Evolutionary conservation across 352 stramenopile species (phyloP).

Genomic region (Phytopythium montanum): DNA sequence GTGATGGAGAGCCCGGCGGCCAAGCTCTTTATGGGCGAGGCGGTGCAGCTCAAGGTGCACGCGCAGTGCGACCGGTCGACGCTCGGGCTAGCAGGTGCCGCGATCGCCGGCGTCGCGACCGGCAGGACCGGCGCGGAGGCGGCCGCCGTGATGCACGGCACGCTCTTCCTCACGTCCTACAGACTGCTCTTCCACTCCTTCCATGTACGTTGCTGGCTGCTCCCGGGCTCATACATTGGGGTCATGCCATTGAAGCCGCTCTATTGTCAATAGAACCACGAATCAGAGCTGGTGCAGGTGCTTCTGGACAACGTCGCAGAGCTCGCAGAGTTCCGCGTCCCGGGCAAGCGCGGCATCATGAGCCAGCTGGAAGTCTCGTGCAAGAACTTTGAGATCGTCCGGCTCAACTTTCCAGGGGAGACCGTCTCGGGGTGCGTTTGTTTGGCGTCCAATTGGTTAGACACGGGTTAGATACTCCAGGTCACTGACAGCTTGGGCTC

Average conservation of each 20-base stretch:
- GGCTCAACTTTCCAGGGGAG: conserved; percentile 72
- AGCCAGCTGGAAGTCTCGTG: conserved; percentile 79
- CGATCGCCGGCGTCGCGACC: conserved; percentile 10
- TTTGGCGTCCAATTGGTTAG: background rate
- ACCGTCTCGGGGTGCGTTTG: conserved; percentile 37
- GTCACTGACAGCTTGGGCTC: background rate
- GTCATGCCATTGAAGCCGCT: background rate
- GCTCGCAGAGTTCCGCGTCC: conserved; percentile 51
- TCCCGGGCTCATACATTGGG: background rate
- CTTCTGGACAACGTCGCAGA: conserved; percentile 76
- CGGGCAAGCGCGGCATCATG: conserved; percentile 36
- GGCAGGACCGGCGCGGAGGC: conserved; percentile 13
- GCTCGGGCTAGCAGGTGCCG: conserved; percentile 29
- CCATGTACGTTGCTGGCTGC: conserved; percentile 36
- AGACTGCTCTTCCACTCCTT: conserved; percentile 73
- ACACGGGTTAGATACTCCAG: too few species aligned
- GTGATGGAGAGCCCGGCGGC: conserved; percentile 64
- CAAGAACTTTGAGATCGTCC: conserved; percentile 85
- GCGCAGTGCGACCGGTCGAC: conserved; percentile 62
- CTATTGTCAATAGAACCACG: conserved; percentile 16
- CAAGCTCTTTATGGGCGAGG: conserved; percentile 55
- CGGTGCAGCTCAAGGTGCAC: conserved; percentile 70
- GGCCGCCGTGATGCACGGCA: conserved; percentile 43
- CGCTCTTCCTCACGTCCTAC: conserved; percentile 72
- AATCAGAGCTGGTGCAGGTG: conserved; percentile 54